Base-by-base conservation (phyloP, 2,329 filamentous ascomycete species). In the Sporothrix pseudoabietina region DNA sequence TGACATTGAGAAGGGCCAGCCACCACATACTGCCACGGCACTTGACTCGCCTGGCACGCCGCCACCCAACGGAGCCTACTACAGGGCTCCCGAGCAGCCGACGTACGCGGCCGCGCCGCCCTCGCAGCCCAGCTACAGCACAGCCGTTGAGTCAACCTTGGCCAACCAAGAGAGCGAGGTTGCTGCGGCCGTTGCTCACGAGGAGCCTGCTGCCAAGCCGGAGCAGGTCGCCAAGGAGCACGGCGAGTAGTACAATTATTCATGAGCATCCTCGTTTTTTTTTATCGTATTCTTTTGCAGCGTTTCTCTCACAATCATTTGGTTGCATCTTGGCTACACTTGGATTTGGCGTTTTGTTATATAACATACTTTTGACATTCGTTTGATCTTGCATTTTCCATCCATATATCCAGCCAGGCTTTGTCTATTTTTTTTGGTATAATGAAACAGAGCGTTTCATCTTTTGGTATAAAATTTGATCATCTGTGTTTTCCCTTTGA, bases 111-210 rank as follows among this genome's bases (percentile, higher is more conserved):
- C 44, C 12, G 39, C 54, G 7, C 19, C 47, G 14, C 19, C 72
- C 10, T 39, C 35, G 26, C 59, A 57, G 59, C 68, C 59, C 12
- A 35, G 54, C 47, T 66, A 71, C 68, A 71, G 57, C 57, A 71
- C 72, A 6, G 68, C 26, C 7, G 68, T 71, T 35, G 72, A 57
- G 59, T 70, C 68, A 35, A 54, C 72, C 8, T 35, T 66, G 35
- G 44, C 72, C 35, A 35, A 39, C 47, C 72, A 73, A 68, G 68
- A 73, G 52, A 68, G 52, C 65, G 59, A 73, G 49, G 72, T 73
- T 1, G 72, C 72, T n/a, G 32, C 72, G 0, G 66, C 66, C 19
- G 72, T 57, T 10, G 57, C 57, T 5, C 66, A 22, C 32, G 72
- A 73, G 57, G 44, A 55, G 57, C 10, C 44, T 49, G 44, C 66